Percentiles rank a stretch among this genome's conserved stretches.
These are phyloP conservation scores for Leptomonas pyrrhocoris DNA, from an alignment of 208 protist species.

Conservation along the genomic window DNA sequence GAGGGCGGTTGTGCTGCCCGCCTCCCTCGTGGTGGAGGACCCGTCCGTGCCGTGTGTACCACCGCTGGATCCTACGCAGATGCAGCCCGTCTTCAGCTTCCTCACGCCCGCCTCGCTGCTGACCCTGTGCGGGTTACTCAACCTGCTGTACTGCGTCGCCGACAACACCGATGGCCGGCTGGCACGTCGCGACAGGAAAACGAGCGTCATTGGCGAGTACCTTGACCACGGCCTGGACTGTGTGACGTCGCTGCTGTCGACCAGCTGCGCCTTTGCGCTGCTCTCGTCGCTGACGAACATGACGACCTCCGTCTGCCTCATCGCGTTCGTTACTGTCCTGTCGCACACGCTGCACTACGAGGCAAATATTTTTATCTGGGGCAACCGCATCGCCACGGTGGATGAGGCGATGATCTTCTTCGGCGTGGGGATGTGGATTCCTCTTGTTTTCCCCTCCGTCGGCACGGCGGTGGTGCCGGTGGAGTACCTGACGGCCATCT, in stretches of 20 bases:
- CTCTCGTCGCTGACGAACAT: constrained; percentile 75
- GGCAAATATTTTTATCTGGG: constrained; percentile 84
- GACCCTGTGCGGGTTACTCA: constrained; percentile 71
- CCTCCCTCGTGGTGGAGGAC: constrained; percentile 40
- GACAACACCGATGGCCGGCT: constrained; percentile 93
- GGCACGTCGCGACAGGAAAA: constrained; percentile 74
- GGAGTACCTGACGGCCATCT: constrained; percentile 20
- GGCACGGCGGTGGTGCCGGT: constrained; percentile 38
- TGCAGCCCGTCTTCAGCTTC: constrained; percentile 49
- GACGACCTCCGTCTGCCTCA: constrained; percentile 55
- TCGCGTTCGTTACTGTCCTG: constrained; percentile 75
- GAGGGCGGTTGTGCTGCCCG: constrained; percentile 46
- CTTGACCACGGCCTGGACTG: constrained; percentile 93
- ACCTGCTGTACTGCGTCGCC: constrained; percentile 84
- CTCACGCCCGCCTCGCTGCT: constrained; percentile 46
- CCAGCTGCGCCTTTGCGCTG: constrained; percentile 63
- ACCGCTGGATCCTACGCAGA: constrained; percentile 39
- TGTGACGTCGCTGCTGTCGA: constrained; percentile 87
- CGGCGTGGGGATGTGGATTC: constrained; percentile 69
- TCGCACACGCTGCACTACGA: constrained; percentile 88
- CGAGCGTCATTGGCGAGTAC: constrained; percentile 89
- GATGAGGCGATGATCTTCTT: constrained; percentile 94
- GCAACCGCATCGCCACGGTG: constrained; percentile 82
- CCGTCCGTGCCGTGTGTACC: constrained; percentile 17
- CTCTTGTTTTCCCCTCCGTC: constrained; percentile 57